Evolutionary conservation across 192 early-diverging fungal genomes (phyloP), one percentile per base, ranked within the genome.

Genomic region (Coemansia sp.): DNA sequence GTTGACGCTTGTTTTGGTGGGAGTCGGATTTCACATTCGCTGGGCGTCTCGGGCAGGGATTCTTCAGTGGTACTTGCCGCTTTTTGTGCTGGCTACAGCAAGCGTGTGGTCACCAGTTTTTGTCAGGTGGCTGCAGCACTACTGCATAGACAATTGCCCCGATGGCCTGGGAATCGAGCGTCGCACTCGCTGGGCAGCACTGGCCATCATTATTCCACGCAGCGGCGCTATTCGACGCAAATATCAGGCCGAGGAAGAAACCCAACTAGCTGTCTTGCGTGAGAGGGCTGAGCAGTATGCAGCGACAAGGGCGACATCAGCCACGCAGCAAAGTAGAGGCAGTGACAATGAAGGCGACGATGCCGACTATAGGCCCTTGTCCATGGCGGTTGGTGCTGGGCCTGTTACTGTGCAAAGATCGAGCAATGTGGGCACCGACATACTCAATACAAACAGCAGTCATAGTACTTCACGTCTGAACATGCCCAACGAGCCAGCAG

Each of bases 11-110:
- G 87, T 92, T 22, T 64, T 93, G 20, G 76, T 70, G 15, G 89
- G 89, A 53, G 89, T 89, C n/a, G 91, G 70, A 5, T 78, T 82
- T 41, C 85, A 86, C 49, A 80, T 79, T 33, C 43, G 53, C 27
- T 86, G 80, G 80, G 77, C 85, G 22, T 75, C 66, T 46, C 15
- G 58, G 13, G 64, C 72, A 9, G 78, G 69, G 1, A 73, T 86
- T 20, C 50, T 86, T 36, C 72, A 78, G 62, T 83, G 80, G 85
- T 86, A 86, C 46, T 52, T 86, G 65, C 71, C 71, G 5, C 53
- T 81, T 36, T 76, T 86, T 71, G 65, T 79, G 29, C 38, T 86
- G 44, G 84, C 79, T 5, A 72, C 76, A 7, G 65, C 77, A 29
- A 73, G 44, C 43, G 36, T 83, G 62, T 76, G 76, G 76, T 68